A percentile compares a stretch with the other conserved stretches of the same genome.
Evolutionary conservation across 345 rosid species (phyloP).

Genomic region (Cardiospermum halicacabum): DNA sequence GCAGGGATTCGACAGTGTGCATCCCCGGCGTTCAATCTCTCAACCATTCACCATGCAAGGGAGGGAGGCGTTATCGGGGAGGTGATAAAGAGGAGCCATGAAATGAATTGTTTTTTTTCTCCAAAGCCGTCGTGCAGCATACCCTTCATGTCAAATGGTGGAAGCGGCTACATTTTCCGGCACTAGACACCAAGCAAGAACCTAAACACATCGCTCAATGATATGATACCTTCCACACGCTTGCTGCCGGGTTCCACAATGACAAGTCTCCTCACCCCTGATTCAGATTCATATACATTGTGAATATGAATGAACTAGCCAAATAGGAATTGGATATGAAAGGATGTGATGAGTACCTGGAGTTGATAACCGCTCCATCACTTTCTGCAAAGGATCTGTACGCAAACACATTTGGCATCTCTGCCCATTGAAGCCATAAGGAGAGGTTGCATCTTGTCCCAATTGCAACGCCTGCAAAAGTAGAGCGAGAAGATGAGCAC

Average conservation of each 20-base stretch:
- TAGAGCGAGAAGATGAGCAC: not conserved
- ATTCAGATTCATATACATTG: not conserved
- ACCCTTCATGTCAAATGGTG: conserved; percentile 12
- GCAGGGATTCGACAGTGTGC: conserved; percentile 10
- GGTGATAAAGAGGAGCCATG: not conserved
- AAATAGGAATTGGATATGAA: not conserved
- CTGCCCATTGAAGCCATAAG: conserved; percentile 47
- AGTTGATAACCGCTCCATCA: conserved; percentile 76
- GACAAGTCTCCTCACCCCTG: conserved; percentile 70
- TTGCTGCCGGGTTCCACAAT: conserved; percentile 85
- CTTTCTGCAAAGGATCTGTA: conserved; percentile 66
- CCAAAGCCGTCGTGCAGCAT: conserved; percentile 3
- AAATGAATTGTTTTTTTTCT: conserved; percentile 19
- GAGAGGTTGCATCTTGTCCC: conserved; percentile 64
- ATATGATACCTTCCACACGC: conserved; percentile 80
- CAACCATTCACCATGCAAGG: conserved; percentile 11
- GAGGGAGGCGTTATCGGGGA: not conserved
- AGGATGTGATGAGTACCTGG: conserved; percentile 39
- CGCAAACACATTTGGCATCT: conserved; percentile 91
- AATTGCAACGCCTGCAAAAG: conserved; percentile 64
- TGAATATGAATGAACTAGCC: not conserved
- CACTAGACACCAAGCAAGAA: conserved; percentile 58
- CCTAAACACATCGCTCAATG: conserved; percentile 64
- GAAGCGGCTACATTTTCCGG: not conserved
- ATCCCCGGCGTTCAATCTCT: conserved; percentile 15